Evolutionary conservation across 805 yeast genomes (phyloP).

Genomic region (Yamadazyma philogaea): DNA sequence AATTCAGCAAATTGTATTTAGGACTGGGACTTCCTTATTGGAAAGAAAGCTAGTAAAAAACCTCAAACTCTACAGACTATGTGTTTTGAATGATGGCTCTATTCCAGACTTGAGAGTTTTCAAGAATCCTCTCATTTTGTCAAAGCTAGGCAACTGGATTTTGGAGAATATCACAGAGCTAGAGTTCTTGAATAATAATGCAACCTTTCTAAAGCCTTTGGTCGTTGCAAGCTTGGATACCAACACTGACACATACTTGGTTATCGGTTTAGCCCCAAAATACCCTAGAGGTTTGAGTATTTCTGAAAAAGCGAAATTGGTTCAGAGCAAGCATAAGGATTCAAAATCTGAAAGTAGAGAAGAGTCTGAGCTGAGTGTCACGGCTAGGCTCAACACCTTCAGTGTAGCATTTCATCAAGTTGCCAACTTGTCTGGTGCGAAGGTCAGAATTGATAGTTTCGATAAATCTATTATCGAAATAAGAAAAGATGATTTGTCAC

Average conservation of each 20-base stretch:
- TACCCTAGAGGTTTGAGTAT: conserved; percentile 51
- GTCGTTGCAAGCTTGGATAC: conserved; percentile 82
- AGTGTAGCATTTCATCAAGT: conserved; percentile 90
- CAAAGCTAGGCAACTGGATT: conserved; percentile 87
- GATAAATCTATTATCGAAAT: conserved; percentile 93
- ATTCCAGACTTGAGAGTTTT: conserved; percentile 75
- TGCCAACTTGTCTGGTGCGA: conserved; percentile 80
- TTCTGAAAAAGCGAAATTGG: conserved; percentile 31
- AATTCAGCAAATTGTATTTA: conserved; percentile 78
- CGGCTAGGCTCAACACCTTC: conserved; percentile 67
- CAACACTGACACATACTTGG: conserved; percentile 72
- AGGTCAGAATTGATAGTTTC: conserved; percentile 88
- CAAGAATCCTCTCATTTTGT: conserved; percentile 79
- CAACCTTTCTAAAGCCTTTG: conserved; percentile 58
- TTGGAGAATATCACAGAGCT: conserved; percentile 84
- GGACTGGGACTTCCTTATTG: conserved; percentile 84
- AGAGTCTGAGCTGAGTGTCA: conserved; percentile 42
- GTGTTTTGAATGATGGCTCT: conserved; percentile 77
- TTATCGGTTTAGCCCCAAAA: conserved; percentile 85
- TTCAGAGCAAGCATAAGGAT: conserved; percentile 15
- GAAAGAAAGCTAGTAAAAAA: conserved; percentile 80
- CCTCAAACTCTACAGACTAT: conserved; percentile 75
- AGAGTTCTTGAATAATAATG: conserved; percentile 47
- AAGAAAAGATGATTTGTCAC: conserved; percentile 78
- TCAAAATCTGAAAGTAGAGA: conserved; percentile 11